phyloP scores from a whole-genome alignment of 1,139 yeast genomes.

The Scheffersomyces lignicola region DNA sequence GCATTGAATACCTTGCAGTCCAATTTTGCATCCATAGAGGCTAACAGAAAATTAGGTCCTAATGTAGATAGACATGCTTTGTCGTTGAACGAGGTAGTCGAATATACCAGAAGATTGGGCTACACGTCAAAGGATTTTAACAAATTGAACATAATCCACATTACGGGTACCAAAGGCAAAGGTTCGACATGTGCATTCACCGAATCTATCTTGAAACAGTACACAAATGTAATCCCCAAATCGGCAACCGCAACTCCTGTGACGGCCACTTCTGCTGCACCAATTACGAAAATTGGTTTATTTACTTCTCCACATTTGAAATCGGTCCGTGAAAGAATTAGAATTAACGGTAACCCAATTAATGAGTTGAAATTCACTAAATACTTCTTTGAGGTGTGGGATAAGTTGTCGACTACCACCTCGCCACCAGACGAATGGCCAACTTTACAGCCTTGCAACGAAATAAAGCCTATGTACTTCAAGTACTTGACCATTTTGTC shows the following conservation, averaged over 20 bases:
- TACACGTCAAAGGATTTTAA: conserved; percentile 71
- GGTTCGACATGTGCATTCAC: conserved; percentile 98
- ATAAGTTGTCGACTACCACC: conserved; percentile 59
- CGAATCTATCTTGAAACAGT: conserved; percentile 74
- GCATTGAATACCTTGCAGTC: conserved; percentile 88
- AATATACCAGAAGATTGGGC: conserved; percentile 88
- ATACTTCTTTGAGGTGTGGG: conserved; percentile 95
- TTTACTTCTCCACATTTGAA: conserved; percentile 95
- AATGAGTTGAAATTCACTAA: conserved; percentile 76
- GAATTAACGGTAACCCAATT: conserved; percentile 85
- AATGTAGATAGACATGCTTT: conserved; percentile 61
- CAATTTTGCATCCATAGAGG: conserved; percentile 86
- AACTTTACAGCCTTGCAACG: conserved; percentile 59
- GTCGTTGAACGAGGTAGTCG: conserved; percentile 84
- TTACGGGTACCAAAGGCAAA: conserved; percentile 98
- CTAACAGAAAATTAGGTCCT: conserved; percentile 68
- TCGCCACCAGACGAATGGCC: conserved; percentile 66
- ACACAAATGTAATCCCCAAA: conserved; percentile 20
- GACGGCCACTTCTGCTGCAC: conserved; percentile 7
- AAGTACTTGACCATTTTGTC: conserved; percentile 86
- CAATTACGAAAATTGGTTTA: conserved; percentile 68
- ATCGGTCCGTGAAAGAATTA: conserved; percentile 87
- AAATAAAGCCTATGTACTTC: conserved; percentile 88
- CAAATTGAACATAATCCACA: conserved; percentile 76
- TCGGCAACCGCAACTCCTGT: background rate